phyloP scores from a whole-genome alignment of 768 basidiomycete genomes.

The Lactarius psammicola region DNA sequence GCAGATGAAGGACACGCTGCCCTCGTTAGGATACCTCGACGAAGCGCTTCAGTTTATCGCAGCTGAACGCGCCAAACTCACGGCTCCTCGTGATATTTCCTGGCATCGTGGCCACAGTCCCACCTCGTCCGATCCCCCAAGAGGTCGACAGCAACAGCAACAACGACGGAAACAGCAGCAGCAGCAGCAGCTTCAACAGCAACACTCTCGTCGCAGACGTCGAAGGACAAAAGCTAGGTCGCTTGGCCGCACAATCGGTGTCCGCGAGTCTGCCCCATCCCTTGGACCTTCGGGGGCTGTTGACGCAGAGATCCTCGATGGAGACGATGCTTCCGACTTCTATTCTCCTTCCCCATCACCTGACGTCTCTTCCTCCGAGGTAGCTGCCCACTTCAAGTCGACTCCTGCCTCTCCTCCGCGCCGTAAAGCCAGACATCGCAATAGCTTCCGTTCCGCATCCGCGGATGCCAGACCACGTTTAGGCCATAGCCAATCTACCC shows the following conservation, averaged over 20 bases:
- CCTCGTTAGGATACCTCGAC: slow-evolving; percentile 71
- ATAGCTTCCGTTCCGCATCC: slow-evolving; percentile 29
- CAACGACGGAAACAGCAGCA: neutral
- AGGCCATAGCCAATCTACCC: slow-evolving; percentile 49
- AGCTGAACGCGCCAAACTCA: slow-evolving; percentile 61
- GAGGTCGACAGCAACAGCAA: neutral
- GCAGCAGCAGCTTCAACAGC: slow-evolving; percentile 1
- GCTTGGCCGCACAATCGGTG: slow-evolving; percentile 18
- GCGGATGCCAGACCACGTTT: slow-evolving; percentile 34
- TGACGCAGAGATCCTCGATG: slow-evolving; percentile 27
- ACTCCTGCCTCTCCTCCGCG: slow-evolving; percentile 32
- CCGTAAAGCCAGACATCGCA: slow-evolving; percentile 12
- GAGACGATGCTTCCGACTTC: slow-evolving; percentile 31
- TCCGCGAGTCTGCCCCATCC: slow-evolving; percentile 12
- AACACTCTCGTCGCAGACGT: slow-evolving; percentile 37
- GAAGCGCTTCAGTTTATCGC: slow-evolving; percentile 74
- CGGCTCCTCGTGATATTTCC: slow-evolving; percentile 39
- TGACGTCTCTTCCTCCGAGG: slow-evolving; percentile 33
- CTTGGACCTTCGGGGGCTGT: slow-evolving; percentile 3
- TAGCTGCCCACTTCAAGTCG: slow-evolving; percentile 33
- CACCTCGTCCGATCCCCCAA: slow-evolving; percentile 25
- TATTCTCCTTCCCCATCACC: slow-evolving; percentile 34
- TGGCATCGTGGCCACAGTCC: slow-evolving; percentile 27
- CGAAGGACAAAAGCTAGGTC: slow-evolving; percentile 35
- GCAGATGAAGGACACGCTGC: slow-evolving; percentile 42